Evolutionary conservation across 306 rosid species (phyloP).

Genomic region (Corylus americana): DNA sequence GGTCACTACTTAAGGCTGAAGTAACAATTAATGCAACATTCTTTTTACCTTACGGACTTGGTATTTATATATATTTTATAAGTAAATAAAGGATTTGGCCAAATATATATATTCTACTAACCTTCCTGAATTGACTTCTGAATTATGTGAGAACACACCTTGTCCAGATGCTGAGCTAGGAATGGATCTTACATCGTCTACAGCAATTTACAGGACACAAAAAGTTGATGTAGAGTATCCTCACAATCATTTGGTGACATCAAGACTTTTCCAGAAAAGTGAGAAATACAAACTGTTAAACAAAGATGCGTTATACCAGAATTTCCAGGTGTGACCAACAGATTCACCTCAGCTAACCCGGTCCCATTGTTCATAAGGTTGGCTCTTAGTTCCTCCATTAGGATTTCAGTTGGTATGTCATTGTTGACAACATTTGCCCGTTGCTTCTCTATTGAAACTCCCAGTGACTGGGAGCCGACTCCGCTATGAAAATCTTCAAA

Average conservation of each 20-base stretch:
- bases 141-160: constrained; percentile 37
- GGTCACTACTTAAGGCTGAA: constrained; percentile 14
- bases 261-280: constrained; percentile 15
- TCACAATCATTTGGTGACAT: constrained; percentile 10
- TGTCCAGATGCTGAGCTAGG: constrained; percentile 67
- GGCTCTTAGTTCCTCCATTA: constrained; percentile 39
- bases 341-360: constrained; percentile 40
- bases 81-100: too few species aligned
- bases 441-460: constrained; percentile 42
- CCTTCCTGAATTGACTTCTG: constrained; percentile 55
- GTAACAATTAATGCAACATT: background rate
- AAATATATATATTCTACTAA: constrained; percentile 23
- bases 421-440: constrained; percentile 25
- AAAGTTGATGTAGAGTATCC: constrained; percentile 13
- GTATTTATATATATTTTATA: too few species aligned
- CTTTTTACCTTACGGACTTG: background rate
- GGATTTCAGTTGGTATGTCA: constrained; percentile 23
- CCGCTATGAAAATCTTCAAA: constrained; percentile 54
- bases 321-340: constrained; percentile 45
- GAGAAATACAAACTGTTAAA: constrained; percentile 2
- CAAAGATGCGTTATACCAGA: constrained; percentile 48
- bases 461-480: constrained; percentile 38
- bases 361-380: constrained; percentile 38
- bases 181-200: constrained; percentile 38
- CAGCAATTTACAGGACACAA: constrained; percentile 29